Conservation (phyloP, 2,329 filamentous ascomycete species). For the Albophoma yamanashiensis region DNA sequence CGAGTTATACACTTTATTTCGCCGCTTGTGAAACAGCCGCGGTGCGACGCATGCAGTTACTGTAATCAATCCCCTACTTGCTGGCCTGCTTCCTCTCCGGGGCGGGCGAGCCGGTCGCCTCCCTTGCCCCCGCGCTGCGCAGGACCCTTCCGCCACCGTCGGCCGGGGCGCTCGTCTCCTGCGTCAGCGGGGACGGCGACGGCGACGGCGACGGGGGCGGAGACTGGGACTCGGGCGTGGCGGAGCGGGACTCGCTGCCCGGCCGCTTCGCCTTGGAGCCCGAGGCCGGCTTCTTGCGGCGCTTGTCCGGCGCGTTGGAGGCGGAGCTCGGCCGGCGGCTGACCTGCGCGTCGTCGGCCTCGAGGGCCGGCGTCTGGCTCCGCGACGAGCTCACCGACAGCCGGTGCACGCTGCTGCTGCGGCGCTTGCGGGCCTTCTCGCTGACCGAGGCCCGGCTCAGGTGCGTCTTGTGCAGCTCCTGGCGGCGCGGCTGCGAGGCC, state of each 20-base stretch:
- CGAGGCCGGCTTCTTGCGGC: slow-evolving; percentile 39
- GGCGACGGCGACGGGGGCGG: slow-evolving; percentile 44
- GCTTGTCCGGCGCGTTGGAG: slow-evolving; percentile 39
- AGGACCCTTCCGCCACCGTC: slow-evolving; percentile 12
- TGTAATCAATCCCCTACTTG: not conserved
- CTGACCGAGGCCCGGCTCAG: slow-evolving; percentile 29
- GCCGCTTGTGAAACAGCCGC: not conserved
- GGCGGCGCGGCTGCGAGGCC: slow-evolving; percentile 19
- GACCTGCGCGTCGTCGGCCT: slow-evolving; percentile 29
- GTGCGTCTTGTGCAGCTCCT: slow-evolving; percentile 25
- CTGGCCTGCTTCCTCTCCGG: not conserved
- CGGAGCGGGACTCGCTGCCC: slow-evolving; percentile 37
- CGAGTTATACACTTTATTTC: not conserved
- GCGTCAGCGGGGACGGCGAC: slow-evolving; percentile 42
- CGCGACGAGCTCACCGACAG: slow-evolving; percentile 41
- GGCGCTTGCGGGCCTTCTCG: slow-evolving; percentile 35
- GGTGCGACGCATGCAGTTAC: not conserved
- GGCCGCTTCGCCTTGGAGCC: slow-evolving; percentile 31
- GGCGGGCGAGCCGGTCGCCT: not conserved
- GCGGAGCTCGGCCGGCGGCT: slow-evolving; percentile 36
- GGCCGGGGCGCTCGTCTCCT: slow-evolving; percentile 28
- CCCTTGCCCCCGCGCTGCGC: slow-evolving; percentile 9
- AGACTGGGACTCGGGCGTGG: slow-evolving; percentile 44
- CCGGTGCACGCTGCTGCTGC: slow-evolving; percentile 42
- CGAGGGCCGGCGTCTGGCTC: slow-evolving; percentile 36